Evolutionary conservation across 148 eudicot genomes (phyloP).

Genomic region (Camellia granthamiana): DNA sequence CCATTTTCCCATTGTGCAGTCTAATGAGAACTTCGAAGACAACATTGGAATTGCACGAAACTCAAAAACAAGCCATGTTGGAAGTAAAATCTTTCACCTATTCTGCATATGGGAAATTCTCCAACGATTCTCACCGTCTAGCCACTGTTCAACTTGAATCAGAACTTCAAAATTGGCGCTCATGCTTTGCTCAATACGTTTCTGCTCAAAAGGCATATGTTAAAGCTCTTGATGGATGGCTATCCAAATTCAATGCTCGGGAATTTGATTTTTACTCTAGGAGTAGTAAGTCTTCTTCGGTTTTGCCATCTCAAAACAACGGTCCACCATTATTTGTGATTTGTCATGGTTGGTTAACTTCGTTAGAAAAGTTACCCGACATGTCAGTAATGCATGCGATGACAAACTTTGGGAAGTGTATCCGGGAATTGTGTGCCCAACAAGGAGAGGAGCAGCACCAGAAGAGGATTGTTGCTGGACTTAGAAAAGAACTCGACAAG

Average conservation of each 20-base stretch:
- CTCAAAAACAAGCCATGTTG: slow-evolving; percentile 40
- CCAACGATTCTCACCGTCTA: slow-evolving; percentile 39
- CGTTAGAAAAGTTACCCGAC: slow-evolving; percentile 40
- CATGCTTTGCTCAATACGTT: slow-evolving; percentile 35
- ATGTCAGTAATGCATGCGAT: slow-evolving; percentile 35
- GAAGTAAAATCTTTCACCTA: slow-evolving; percentile 32
- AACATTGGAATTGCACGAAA: slow-evolving; percentile 44
- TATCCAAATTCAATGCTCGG: slow-evolving; percentile 23
- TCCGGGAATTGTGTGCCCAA: slow-evolving; percentile 40
- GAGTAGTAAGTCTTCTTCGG: slow-evolving; percentile 8
- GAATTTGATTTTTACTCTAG: slow-evolving; percentile 9
- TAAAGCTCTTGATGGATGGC: slow-evolving; percentile 37
- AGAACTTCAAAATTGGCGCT: slow-evolving; percentile 46
- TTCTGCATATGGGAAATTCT: slow-evolving; percentile 22
- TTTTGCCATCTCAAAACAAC: slow-evolving; percentile 20
- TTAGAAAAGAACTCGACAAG: slow-evolving; percentile 36
- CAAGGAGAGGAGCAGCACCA: slow-evolving; percentile 51
- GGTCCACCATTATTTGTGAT: slow-evolving; percentile 33
- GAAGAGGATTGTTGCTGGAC: slow-evolving; percentile 41
- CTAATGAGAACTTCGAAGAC: slow-evolving; percentile 49
- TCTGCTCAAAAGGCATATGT: slow-evolving; percentile 46
- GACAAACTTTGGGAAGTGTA: slow-evolving; percentile 37
- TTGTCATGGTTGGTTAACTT: slow-evolving; percentile 44
- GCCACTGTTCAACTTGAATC: slow-evolving; percentile 53
- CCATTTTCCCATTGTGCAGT: slow-evolving; percentile 25